phyloP scores from a whole-genome alignment of 1,139 yeast genomes.

The Hansenula anomala region DNA sequence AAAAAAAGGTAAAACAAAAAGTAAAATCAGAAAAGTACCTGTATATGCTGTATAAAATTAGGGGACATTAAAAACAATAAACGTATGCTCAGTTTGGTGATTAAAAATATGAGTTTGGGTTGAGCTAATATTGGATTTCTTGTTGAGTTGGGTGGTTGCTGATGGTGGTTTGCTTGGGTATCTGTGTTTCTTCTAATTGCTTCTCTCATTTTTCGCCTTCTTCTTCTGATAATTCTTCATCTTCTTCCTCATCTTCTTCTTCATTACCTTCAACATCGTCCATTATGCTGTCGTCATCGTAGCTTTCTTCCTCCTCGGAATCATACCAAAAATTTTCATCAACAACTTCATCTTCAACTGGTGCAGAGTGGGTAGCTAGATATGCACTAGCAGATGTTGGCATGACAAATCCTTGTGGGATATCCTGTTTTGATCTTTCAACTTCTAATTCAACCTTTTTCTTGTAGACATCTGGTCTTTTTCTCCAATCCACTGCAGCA shows the following conservation, averaged over 20 bases:
- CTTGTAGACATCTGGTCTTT: conserved; percentile 75
- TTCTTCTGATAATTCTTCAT: conserved; percentile 21
- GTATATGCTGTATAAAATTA: too few relatives aligned
- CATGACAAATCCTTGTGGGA: conserved; percentile 81
- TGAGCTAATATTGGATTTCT: too few relatives aligned
- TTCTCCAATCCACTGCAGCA: conserved; percentile 90
- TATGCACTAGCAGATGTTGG: conserved; percentile 49
- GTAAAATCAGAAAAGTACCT: too few relatives aligned
- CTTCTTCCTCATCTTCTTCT: conserved; percentile 27
- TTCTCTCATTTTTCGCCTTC: conserved; percentile 5
- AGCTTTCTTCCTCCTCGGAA: conserved; percentile 24
- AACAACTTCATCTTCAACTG: conserved; percentile 28
- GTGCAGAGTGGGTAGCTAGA: conserved; percentile 9
- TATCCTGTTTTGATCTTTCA: conserved; percentile 73
- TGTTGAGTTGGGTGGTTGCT: background rate
- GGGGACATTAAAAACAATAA: too few relatives aligned
- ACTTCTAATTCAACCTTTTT: conserved; percentile 80
- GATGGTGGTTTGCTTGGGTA: background rate
- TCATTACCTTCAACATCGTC: conserved; percentile 22
- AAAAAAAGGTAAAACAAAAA: too few relatives aligned
- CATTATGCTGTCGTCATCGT: conserved; percentile 24
- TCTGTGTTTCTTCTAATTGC: too few relatives aligned
- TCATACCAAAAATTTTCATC: conserved; percentile 35
- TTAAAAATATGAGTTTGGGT: too few relatives aligned
- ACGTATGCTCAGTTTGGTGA: background rate